Evolutionary conservation across 1,139 yeast genomes (phyloP).

Genomic region (Protomyces arabidopsidicola): DNA sequence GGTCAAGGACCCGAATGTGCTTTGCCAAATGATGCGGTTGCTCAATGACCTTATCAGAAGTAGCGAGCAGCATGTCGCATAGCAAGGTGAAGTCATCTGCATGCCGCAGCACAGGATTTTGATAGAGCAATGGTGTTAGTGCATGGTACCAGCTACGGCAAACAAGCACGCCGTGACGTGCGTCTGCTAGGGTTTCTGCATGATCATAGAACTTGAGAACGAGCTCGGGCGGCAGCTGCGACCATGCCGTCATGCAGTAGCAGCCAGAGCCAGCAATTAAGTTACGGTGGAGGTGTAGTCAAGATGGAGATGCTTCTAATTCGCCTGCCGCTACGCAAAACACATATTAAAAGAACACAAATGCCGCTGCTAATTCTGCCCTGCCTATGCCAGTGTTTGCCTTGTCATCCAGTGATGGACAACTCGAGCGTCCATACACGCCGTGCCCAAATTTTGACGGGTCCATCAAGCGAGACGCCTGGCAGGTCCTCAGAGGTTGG

Average conservation of each 20-base stretch:
- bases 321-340: not conserved
- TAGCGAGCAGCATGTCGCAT: not conserved
- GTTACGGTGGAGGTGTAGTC: too few relatives aligned
- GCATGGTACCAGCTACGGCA: not conserved
- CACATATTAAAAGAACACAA: not conserved
- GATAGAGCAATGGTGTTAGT: not conserved
- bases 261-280: not conserved
- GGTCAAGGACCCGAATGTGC: slow-evolving; percentile 6
- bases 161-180: not conserved
- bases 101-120: not conserved
- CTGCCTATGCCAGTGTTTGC: not conserved
- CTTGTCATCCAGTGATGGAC: slow-evolving; percentile 17
- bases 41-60: not conserved
- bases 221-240: slow-evolving; percentile 1
- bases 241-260: not conserved
- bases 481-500: slow-evolving; percentile 41
- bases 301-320: not conserved
- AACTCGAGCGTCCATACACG: slow-evolving; percentile 84
- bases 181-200: not conserved
- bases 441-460: slow-evolving; percentile 61
- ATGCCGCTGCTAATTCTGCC: not conserved
- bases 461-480: slow-evolving; percentile 51
- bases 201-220: not conserved
- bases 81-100: not conserved
- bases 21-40: not conserved